A percentile compares a stretch with the other conserved stretches of the same genome.
Conservation (phyloP, 1,284 basidiomycete species). For the Neotropicomus parvogracilis region DNA sequence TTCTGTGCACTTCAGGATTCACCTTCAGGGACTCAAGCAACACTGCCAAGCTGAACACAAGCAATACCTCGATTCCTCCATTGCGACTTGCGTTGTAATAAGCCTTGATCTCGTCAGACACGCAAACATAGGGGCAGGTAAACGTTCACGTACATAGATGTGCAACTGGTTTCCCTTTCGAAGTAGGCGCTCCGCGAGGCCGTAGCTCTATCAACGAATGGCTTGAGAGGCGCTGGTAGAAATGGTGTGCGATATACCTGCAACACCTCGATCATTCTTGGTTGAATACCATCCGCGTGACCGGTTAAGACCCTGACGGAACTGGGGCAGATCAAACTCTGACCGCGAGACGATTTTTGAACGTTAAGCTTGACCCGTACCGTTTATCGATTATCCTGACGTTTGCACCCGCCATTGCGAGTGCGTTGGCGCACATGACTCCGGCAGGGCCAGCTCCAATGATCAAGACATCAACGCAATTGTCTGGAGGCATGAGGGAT, state of each 20-base stretch:
- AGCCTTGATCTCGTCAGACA: constrained; percentile 40
- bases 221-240: not conserved
- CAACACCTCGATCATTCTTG: constrained; percentile 71
- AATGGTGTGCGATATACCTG: constrained; percentile 43
- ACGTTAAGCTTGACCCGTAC: not conserved
- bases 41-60: not conserved
- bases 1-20: constrained; percentile 47
- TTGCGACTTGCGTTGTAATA: constrained; percentile 63
- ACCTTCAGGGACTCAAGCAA: not conserved
- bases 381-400: constrained; percentile 46
- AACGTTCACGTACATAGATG: constrained; percentile 45
- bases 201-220: constrained; percentile 58
- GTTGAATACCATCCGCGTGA: constrained; percentile 76
- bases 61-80: constrained; percentile 57
- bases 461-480: constrained; percentile 52
- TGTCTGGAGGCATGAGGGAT: constrained; percentile 23
- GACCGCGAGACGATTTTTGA: not conserved
- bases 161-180: constrained; percentile 65
- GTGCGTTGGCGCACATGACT: constrained; percentile 60
- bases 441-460: constrained; percentile 58
- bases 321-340: constrained; percentile 32
- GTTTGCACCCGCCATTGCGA: constrained; percentile 55
- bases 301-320: constrained; percentile 56
- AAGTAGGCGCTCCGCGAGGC: constrained; percentile 59
- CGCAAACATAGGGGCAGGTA: not conserved